These are phyloP conservation scores for Rhynchospora tenuis DNA, from an alignment of 176 grass and related monocot species.

Conservation along the genomic window DNA sequence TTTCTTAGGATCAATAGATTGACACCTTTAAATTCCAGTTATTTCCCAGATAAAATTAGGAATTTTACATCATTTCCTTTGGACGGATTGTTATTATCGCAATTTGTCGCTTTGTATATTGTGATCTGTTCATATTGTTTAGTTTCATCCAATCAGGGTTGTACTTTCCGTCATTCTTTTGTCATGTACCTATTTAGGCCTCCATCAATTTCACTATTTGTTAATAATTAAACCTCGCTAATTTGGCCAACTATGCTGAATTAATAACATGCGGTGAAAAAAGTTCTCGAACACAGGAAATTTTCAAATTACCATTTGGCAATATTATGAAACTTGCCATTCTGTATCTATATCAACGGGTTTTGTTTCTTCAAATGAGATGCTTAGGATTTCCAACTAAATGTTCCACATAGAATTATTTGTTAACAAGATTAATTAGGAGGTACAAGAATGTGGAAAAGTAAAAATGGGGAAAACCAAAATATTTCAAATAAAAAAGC, in stretches of 20 bases:
- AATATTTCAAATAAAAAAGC: neutral
- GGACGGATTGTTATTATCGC: neutral
- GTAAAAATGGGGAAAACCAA: neutral
- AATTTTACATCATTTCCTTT: no score
- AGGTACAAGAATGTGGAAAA: neutral
- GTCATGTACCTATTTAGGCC: neutral
- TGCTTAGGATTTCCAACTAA: neutral
- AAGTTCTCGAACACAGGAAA: no score
- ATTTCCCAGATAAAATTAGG: neutral
- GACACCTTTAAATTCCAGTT: neutral
- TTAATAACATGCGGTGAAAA: neutral
- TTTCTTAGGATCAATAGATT: no score
- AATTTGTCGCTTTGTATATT: neutral
- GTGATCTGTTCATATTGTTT: neutral
- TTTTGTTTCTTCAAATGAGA: neutral
- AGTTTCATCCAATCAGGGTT: neutral
- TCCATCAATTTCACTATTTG: neutral
- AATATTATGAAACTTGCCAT: no score
- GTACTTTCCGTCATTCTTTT: neutral
- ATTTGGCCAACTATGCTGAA: neutral
- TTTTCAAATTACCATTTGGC: no score
- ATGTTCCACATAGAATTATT: neutral
- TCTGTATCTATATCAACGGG: neutral
- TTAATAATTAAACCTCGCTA: neutral
- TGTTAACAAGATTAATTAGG: neutral